Percentiles rank a stretch among this genome's conserved stretches.
Conservation (phyloP, 164 flowering plant genomes). For the Kingdonia uniflora region DNA sequence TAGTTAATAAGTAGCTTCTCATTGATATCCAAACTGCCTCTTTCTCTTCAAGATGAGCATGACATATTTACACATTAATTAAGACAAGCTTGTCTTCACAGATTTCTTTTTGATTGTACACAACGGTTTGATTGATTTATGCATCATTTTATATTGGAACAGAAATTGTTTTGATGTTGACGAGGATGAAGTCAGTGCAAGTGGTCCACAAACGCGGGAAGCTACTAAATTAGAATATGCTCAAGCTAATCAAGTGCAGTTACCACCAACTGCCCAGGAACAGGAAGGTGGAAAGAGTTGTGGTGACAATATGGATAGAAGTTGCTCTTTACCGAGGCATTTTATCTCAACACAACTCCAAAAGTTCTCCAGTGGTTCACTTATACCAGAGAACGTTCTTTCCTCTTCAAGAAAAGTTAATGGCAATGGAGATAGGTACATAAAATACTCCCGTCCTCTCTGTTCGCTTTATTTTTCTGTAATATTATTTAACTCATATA, state of each 20-base stretch:
- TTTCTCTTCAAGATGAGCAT: too few species aligned
- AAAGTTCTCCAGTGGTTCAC: slow-evolving; percentile 51
- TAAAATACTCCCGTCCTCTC: neutral
- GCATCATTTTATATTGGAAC: slow-evolving; percentile 12
- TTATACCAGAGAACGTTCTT: slow-evolving; percentile 45
- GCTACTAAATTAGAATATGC: slow-evolving; percentile 24
- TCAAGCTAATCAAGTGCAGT: slow-evolving; percentile 18
- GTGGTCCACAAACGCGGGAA: slow-evolving; percentile 35
- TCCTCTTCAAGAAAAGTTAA: slow-evolving; percentile 33
- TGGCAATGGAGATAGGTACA: slow-evolving; percentile 62
- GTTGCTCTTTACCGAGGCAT: slow-evolving; percentile 27
- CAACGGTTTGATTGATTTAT: neutral
- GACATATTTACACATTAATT: too few species aligned
- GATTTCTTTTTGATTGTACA: too few species aligned
- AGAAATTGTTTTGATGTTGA: slow-evolving; percentile 69
- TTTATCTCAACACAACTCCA: slow-evolving; percentile 26
- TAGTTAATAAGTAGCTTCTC: too few species aligned
- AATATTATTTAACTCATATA: too few species aligned
- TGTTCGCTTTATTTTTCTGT: too few species aligned
- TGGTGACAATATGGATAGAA: slow-evolving; percentile 34
- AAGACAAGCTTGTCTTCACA: too few species aligned
- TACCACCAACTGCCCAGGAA: slow-evolving; percentile 17
- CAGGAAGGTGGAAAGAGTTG: slow-evolving; percentile 29
- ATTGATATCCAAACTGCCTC: too few species aligned
- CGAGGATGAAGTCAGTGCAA: slow-evolving; percentile 47